A percentile compares a stretch with the other conserved stretches of the same genome.
These are phyloP conservation scores for Neolentinus lepideus DNA, from an alignment of 1,284 basidiomycete species.

Conservation along the genomic window DNA sequence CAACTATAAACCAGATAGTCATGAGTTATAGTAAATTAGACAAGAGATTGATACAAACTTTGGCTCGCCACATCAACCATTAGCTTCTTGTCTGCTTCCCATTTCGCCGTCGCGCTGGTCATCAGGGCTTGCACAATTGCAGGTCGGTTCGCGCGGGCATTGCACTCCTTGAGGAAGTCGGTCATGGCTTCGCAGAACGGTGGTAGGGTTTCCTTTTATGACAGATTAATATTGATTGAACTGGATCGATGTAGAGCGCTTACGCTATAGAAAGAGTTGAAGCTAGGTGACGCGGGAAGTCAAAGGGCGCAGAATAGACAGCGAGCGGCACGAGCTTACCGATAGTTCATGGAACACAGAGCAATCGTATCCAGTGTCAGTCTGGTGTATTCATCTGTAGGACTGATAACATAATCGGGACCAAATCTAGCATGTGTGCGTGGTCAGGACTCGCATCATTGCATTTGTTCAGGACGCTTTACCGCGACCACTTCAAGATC, in stretches of 20 bases:
- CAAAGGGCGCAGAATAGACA: background rate
- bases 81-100: slow-evolving; percentile 29
- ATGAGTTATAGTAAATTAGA: background rate
- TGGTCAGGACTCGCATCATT: background rate
- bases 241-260: slow-evolving; percentile 7
- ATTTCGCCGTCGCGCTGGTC: slow-evolving; percentile 29
- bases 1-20: slow-evolving; percentile 20
- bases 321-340: slow-evolving; percentile 19
- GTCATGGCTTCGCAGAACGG: slow-evolving; percentile 37
- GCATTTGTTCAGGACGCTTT: background rate
- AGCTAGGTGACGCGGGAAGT: slow-evolving; percentile 11
- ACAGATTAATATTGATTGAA: background rate
- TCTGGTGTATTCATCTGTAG: slow-evolving; percentile 39
- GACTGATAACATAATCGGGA: slow-evolving; percentile 31
- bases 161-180: slow-evolving; percentile 33
- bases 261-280: slow-evolving; percentile 33
- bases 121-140: slow-evolving; percentile 28
- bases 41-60: slow-evolving; percentile 19
- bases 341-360: slow-evolving; percentile 36
- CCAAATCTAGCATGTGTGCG: slow-evolving; percentile 27
- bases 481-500: slow-evolving; percentile 40
- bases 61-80: slow-evolving; percentile 33
- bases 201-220: slow-evolving; percentile 24
- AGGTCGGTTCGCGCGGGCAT: slow-evolving; percentile 28
- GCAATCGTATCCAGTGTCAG: slow-evolving; percentile 41